Percentiles rank a stretch among this genome's conserved stretches.
These are phyloP conservation scores for Hemisphaericaspora lyxosophila DNA, from an alignment of 1,139 yeast genomes.

Conservation along the genomic window DNA sequence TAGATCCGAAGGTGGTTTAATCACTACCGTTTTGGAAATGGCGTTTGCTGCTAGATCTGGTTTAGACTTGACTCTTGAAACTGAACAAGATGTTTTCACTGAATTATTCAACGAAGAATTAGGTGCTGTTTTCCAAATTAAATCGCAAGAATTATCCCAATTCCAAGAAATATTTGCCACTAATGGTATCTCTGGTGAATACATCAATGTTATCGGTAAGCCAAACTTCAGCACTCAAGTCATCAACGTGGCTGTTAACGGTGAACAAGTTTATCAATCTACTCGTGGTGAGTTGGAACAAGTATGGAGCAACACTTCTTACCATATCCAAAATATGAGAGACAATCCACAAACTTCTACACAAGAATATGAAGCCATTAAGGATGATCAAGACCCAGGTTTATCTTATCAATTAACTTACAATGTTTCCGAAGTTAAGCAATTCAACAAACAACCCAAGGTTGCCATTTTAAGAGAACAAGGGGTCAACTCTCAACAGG, in stretches of 20 bases:
- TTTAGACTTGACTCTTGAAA: slow-evolving; percentile 41
- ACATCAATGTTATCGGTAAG: slow-evolving; percentile 64
- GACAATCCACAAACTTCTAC: slow-evolving; percentile 91
- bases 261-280: slow-evolving; percentile 45
- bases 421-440: slow-evolving; percentile 24
- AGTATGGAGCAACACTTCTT: slow-evolving; percentile 86
- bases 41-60: slow-evolving; percentile 96
- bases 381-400: slow-evolving; percentile 89
- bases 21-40: slow-evolving; percentile 88
- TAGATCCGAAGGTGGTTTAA: slow-evolving; percentile 94
- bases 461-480: slow-evolving; percentile 98
- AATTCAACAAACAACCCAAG: slow-evolving; percentile 60
- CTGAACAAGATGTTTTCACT: slow-evolving; percentile 41
- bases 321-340: slow-evolving; percentile 85
- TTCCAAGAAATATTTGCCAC: slow-evolving; percentile 56
- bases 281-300: slow-evolving; percentile 75
- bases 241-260: slow-evolving; percentile 50
- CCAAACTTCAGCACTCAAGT: slow-evolving; percentile 58
- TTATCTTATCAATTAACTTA: slow-evolving; percentile 75
- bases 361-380: slow-evolving; percentile 74
- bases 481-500: slow-evolving; percentile 98
- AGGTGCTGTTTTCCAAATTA: slow-evolving; percentile 94
- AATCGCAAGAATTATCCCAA: slow-evolving; percentile 47
- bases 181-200: slow-evolving; percentile 56
- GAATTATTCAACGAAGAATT: slow-evolving; percentile 87